Evolutionary conservation across 768 basidiomycete genomes (phyloP).

Genomic region (Trametes villosa): DNA sequence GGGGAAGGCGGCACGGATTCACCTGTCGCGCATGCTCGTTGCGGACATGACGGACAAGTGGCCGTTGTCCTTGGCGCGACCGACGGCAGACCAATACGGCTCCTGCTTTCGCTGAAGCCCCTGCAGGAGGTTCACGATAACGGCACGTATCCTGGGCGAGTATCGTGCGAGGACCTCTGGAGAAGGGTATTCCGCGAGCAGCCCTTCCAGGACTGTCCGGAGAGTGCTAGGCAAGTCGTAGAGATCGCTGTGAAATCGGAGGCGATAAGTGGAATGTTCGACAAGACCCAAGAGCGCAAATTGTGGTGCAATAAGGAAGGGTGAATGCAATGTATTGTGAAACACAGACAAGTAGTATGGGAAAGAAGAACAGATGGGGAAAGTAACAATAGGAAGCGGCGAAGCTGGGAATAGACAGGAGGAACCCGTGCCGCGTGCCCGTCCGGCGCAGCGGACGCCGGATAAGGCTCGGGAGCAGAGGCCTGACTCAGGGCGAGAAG

Average conservation of each 20-base stretch:
- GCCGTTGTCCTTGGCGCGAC: conserved; percentile 12
- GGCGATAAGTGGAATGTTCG: conserved; percentile 5
- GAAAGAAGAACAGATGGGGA: not conserved
- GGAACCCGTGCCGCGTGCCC: not conserved
- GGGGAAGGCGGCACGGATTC: not conserved
- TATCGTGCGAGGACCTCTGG: conserved; percentile 39
- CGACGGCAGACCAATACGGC: conserved; percentile 40
- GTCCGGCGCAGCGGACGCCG: conserved; percentile 10
- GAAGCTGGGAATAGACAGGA: not conserved
- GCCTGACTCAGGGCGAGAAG: not conserved
- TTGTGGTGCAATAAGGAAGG: not conserved
- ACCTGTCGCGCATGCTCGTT: conserved; percentile 7
- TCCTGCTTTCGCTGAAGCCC: conserved; percentile 48
- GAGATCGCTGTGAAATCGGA: conserved; percentile 39
- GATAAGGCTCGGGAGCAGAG: conserved; percentile 2
- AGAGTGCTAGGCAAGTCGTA: conserved; percentile 43
- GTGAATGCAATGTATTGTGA: conserved; percentile 3
- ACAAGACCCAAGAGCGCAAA: not conserved
- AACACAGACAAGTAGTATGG: not conserved
- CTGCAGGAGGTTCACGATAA: conserved; percentile 43
- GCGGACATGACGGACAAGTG: not conserved
- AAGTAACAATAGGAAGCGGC: not conserved
- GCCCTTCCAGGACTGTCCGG: conserved; percentile 45
- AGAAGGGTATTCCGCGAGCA: conserved; percentile 48
- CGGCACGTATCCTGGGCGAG: conserved; percentile 42